Base-by-base conservation (phyloP, 345 rosid genomes). In the Hibiscus tridactylites region DNA sequence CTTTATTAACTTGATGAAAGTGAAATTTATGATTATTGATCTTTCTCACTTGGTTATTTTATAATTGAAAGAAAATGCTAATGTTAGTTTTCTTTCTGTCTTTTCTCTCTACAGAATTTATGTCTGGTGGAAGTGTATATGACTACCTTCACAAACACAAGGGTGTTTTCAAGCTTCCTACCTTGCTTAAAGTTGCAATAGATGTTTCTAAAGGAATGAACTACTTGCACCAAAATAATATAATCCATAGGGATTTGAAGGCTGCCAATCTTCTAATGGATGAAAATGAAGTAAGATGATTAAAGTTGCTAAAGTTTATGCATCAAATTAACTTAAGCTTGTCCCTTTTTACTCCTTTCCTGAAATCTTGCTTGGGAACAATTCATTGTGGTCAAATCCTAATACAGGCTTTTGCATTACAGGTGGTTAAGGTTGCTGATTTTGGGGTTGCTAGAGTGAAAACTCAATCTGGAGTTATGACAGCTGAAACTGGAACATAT, bases 401-500 rank as follows among this genome's bases (percentile, higher is more conserved):
- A 3, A 65, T 47, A 6, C 29, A 26, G 53, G 64, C 70, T 68
- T 75, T 75, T 68, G 11, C 52, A 71, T 13, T 70, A 37, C 85
- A 95, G 99, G 92, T 90, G 65, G 93, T 91, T 33, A 95, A 95
- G 85, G 99, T 95, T 73, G 99, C 97, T 77, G 97, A 94, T 86
- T 94, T 94, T 85, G 97, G 98, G 58, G 96, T 94, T 78, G 97
- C 98, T 31, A 86, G 97, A 80, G 99, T 90, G 75, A 85, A 90
- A 86, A 83, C 88, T 75, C 96, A 91, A 71, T 76, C 97, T 66
- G 99, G 97, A 71, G 96, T 95, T 15, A 95, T 95, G 99, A 95
- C 98, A 11, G 97, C 99, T 53, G 99, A 95, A 90, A 95, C 99
- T 53, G 99, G 99, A 83, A 92, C 99, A 29, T 91, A 91, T 71